phyloP scores from a whole-genome alignment of 805 yeast genomes.

The Candida berthetii region DNA sequence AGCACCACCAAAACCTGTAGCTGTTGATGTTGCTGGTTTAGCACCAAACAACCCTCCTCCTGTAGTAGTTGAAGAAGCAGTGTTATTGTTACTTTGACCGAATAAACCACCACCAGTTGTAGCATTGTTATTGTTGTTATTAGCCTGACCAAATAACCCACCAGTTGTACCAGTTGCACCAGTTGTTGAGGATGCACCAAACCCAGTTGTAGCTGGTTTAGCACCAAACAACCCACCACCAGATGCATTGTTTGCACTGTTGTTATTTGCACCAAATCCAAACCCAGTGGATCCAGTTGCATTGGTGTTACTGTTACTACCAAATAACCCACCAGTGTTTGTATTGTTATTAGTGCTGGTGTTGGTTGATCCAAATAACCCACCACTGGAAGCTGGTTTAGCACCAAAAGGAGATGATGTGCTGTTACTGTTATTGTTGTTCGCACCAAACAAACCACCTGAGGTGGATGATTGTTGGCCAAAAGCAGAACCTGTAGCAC shows the following conservation, averaged over 20 bases:
- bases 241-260: conserved; percentile 7
- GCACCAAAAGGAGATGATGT: conserved; percentile 5
- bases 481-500: too few species aligned
- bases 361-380: conserved; percentile 1
- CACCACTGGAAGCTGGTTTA: conserved; percentile 7
- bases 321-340: conserved; percentile 2
- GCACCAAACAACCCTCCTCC: conserved; percentile 26
- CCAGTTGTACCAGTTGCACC: conserved; percentile 20
- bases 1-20: neutral
- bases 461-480: too few species aligned
- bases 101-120: conserved; percentile 7
- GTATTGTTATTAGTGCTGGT: conserved; percentile 2
- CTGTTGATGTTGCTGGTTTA: conserved; percentile 10
- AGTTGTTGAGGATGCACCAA: conserved; percentile 4
- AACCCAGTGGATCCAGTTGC: conserved; percentile 9
- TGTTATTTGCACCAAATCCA: conserved; percentile 4
- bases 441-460: conserved; percentile 6
- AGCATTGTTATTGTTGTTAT: conserved; percentile 1
- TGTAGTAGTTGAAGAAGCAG: conserved; percentile 17
- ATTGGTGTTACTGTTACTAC: conserved; percentile 2
- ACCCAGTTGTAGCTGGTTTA: conserved; percentile 15
- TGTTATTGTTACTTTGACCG: conserved; percentile 14
- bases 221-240: conserved; percentile 22
- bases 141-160: conserved; percentile 17
- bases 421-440: conserved; percentile 1